Evolutionary conservation across 441 rosid genomes (phyloP).

Genomic region (Geranium incanum): DNA sequence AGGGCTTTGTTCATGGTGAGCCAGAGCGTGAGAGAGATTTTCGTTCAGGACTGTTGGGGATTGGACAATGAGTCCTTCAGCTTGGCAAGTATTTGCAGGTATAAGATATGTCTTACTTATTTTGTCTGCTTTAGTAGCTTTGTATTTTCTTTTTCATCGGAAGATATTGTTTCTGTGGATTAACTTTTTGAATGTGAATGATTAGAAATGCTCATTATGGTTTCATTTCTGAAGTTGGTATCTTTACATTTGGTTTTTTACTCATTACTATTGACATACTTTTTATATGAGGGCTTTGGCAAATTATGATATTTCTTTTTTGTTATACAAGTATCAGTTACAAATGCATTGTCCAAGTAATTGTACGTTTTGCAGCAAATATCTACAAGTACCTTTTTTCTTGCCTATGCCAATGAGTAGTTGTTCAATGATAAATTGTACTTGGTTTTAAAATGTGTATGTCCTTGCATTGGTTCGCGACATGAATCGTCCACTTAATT

Average conservation of each 20-base stretch:
- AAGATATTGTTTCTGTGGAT: not conserved
- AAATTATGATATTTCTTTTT: not conserved
- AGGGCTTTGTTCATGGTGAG: conserved; percentile 58
- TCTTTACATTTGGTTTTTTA: not conserved
- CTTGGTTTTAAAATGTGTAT: not conserved
- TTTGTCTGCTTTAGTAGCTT: conserved; percentile 13
- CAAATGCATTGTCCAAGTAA: not conserved
- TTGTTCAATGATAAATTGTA: not conserved
- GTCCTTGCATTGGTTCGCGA: not conserved
- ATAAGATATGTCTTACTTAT: conserved; percentile 6
- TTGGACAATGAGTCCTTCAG: conserved; percentile 46
- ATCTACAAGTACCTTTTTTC: not conserved
- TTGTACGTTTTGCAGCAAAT: not conserved
- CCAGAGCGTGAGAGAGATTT: conserved; percentile 40
- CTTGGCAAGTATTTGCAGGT: conserved; percentile 54
- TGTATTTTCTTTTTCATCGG: not conserved
- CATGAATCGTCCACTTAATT: not conserved
- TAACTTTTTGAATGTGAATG: not conserved
- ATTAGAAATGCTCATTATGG: conserved; percentile 3
- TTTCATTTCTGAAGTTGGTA: not conserved
- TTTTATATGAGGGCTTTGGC: not conserved
- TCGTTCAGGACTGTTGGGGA: conserved; percentile 64
- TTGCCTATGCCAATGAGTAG: not conserved
- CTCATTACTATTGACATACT: not conserved
- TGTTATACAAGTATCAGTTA: not conserved